Evolutionary conservation across 306 rosid genomes (phyloP).

Genomic region (Vigna angularis): DNA sequence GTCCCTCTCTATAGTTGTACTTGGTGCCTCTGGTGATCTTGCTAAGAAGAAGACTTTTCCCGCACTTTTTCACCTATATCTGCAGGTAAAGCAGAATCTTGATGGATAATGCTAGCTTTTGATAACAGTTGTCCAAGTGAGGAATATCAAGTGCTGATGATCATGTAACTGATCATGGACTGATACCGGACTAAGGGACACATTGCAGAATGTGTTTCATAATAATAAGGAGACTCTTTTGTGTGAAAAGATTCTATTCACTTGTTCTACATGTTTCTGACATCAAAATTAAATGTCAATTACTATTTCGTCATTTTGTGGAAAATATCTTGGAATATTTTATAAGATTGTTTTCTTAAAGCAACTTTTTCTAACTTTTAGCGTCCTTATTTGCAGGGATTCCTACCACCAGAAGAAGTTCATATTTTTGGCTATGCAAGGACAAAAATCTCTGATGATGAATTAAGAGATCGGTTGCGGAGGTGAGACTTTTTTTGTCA

Average conservation of each 20-base stretch:
- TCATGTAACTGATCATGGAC: not conserved
- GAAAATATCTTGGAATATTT: not conserved
- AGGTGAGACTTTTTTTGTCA: constrained; percentile 61
- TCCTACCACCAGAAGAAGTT: constrained; percentile 70
- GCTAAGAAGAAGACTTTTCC: constrained; percentile 95
- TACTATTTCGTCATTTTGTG: not conserved
- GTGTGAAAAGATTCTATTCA: not conserved
- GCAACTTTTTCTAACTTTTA: constrained; percentile 5
- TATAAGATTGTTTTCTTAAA: constrained; percentile 15
- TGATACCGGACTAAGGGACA: not conserved
- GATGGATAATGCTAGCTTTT: constrained; percentile 13
- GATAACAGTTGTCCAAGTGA: not conserved
- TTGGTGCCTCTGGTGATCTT: constrained; percentile 96
- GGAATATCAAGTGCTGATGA: not conserved
- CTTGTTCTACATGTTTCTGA: constrained; percentile 17
- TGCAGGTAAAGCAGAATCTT: constrained; percentile 53
- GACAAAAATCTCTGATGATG: constrained; percentile 77
- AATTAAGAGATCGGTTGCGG: constrained; percentile 69
- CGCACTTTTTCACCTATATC: constrained; percentile 76
- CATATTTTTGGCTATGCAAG: constrained; percentile 91
- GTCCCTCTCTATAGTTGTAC: constrained; percentile 73
- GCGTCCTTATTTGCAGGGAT: constrained; percentile 58
- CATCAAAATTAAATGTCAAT: not conserved
- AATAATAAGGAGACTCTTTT: not conserved
- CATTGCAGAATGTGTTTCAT: not conserved